Evolutionary conservation across 2,329 filamentous ascomycete genomes (phyloP), one percentile per base, ranked within the genome.

Genomic region (Penicillium sp.): DNA sequence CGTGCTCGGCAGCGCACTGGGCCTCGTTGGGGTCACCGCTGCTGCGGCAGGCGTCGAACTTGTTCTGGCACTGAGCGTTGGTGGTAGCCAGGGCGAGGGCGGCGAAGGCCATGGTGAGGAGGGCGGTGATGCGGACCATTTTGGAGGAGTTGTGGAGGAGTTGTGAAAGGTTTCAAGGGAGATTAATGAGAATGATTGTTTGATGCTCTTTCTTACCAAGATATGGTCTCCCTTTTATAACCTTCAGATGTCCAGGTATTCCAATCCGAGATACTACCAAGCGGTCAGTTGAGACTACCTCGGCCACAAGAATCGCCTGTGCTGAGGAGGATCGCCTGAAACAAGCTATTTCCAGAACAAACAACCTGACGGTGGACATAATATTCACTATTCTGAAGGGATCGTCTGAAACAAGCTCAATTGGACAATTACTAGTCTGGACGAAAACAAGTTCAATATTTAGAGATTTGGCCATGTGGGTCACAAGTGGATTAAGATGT

Each of bases 11-110:
- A 23, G 40, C 52, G 29, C 52, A 55, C 13, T 14, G 5, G 24
- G 52, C 42, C 43, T 51, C 43, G 48, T 55, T 55, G 52, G 52
- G 42, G 36, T 55, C 52, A 14, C 34, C 23, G 14, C n/a, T 29
- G 48, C 11, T 11, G 31, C 52, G 52, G 43, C 52, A 55, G 21
- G 43, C 26, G 43, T 55, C 45, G 48, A 51, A 55, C 18, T 46
- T 33, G 28, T 51, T 51, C 52, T 55, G 52, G 52, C 52, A 55
- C 26, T 55, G 42, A 19, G 36, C 13, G 52, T 55, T 55, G 52
- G 52, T 51, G 42, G 48, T 54, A 33, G 52, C 47, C 34, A 51
- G 24, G 37, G 48, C 48, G 31, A 45, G 26, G 34, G 48, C 36
- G 16, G 48, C 36, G 14, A 51, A 43, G 26, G 48, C 48, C 48